These are phyloP conservation scores for Aegilops sharonensis DNA, from an alignment of 176 grass and related monocot genomes.

Conservation along the genomic window DNA sequence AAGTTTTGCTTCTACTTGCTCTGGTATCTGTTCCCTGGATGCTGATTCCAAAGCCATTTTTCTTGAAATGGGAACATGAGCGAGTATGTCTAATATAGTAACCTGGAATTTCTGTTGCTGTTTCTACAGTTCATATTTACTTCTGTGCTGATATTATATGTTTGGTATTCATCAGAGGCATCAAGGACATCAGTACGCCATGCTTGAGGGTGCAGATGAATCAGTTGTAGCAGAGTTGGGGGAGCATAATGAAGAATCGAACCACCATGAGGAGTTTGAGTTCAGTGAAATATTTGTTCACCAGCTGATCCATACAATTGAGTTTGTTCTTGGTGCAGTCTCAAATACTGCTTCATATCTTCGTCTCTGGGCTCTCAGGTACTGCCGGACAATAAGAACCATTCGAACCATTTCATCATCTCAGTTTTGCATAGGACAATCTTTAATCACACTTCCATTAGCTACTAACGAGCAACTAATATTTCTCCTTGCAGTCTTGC, in stretches of 20 bases:
- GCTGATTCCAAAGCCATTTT: conserved; percentile 88
- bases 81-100: conserved; percentile 40
- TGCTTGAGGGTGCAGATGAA: conserved; percentile 62
- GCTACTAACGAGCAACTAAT: conserved; percentile 12
- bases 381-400: not conserved
- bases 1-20: conserved; percentile 75
- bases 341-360: conserved; percentile 98
- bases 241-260: conserved; percentile 49
- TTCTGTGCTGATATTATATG: conserved; percentile 32
- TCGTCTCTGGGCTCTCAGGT: conserved; percentile 97
- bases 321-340: conserved; percentile 96
- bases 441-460: not conserved
- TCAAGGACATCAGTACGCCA: conserved; percentile 63
- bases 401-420: not conserved
- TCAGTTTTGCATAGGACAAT: not conserved
- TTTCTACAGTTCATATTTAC: conserved; percentile 29
- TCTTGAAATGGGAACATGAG: conserved; percentile 78
- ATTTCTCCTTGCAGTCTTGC: conserved; percentile 68
- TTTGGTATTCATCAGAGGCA: conserved; percentile 60
- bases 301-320: conserved; percentile 94
- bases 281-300: conserved; percentile 94
- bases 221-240: conserved; percentile 58
- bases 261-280: conserved; percentile 82
- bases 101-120: not conserved
- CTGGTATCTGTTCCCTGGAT: conserved; percentile 91